Evolutionary conservation across 345 rosid species (phyloP).

Genomic region (Rubroshorea leprosula): DNA sequence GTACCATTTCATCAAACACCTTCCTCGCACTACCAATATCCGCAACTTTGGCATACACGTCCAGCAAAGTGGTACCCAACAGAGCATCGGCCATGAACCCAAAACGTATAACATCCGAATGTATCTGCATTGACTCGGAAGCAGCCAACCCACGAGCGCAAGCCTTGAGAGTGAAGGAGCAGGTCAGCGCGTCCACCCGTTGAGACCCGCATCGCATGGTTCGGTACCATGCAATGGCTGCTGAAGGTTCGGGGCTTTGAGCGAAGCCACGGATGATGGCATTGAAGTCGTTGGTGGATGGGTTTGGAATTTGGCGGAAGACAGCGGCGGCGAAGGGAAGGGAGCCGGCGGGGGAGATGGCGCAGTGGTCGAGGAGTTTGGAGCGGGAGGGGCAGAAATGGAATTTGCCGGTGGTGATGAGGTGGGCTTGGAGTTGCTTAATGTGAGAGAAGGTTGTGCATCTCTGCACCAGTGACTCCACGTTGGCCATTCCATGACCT

Average conservation of each 20-base stretch:
- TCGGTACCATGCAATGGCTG: constrained; percentile 55
- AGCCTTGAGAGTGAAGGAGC: constrained; percentile 74
- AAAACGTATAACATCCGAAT: constrained; percentile 39
- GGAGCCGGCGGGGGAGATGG: constrained; percentile 48
- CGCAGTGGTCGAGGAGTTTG: constrained; percentile 67
- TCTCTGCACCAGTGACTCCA: constrained; percentile 36
- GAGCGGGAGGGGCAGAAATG: constrained; percentile 46
- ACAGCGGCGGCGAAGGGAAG: constrained; percentile 49
- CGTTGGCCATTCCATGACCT: constrained; percentile 33
- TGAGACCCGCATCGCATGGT: constrained; percentile 35
- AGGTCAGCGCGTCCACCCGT: constrained; percentile 69
- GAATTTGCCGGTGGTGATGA: constrained; percentile 49
- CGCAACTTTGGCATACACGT: constrained; percentile 61
- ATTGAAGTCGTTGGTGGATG: constrained; percentile 79
- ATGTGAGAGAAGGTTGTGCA: constrained; percentile 44
- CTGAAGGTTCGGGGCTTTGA: constrained; percentile 40
- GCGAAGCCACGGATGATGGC: constrained; percentile 79
- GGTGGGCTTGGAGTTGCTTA: constrained; percentile 65
- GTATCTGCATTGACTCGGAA: constrained; percentile 49
- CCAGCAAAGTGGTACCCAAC: constrained; percentile 71
- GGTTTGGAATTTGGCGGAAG: constrained; percentile 41
- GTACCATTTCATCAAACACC: constrained; percentile 70
- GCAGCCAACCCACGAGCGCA: constrained; percentile 59
- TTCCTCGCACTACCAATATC: constrained; percentile 39
- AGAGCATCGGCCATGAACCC: constrained; percentile 65